A percentile compares a stretch with the other conserved stretches of the same genome.
Conservation (phyloP, 495 filamentous ascomycete genomes). For the Xylaria intraflava region DNA sequence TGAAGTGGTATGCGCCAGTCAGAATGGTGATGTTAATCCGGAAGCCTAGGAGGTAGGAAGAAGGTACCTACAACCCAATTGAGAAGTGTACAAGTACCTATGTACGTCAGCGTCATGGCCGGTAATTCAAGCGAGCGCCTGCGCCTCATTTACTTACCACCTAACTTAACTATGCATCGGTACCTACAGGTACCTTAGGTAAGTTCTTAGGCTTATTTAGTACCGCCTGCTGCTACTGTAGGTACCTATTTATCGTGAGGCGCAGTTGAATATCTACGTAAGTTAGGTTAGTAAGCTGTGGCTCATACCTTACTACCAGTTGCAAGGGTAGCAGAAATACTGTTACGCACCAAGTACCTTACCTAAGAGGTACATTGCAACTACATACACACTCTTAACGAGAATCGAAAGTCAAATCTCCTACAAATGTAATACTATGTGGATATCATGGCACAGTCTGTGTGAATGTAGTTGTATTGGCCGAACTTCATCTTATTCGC, state of each 20-base stretch:
- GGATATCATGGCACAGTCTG: not conserved
- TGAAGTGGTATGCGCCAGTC: not conserved
- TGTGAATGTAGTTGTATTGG: not conserved
- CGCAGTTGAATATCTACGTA: slow-evolving; percentile 3
- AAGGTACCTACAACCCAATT: slow-evolving; percentile 10
- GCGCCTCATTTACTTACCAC: not conserved
- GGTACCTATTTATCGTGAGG: not conserved
- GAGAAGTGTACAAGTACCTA: not conserved
- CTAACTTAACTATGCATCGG: too few species aligned
- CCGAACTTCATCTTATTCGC: not conserved
- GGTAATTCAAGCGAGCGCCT: not conserved
- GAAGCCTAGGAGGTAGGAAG: slow-evolving; percentile 5
- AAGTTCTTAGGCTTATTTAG: too few species aligned
- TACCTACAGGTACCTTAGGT: too few species aligned
- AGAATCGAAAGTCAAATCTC: not conserved
- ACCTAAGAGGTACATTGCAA: not conserved
- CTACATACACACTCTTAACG: too few species aligned
- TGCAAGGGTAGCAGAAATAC: too few species aligned
- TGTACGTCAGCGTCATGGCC: slow-evolving; percentile 3
- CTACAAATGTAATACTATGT: not conserved
- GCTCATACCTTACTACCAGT: too few species aligned
- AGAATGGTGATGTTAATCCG: slow-evolving; percentile 5
- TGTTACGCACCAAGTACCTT: not conserved
- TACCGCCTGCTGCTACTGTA: too few species aligned
- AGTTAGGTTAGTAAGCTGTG: too few species aligned